These are phyloP conservation scores for Pseudogymnoascus sp. DNA, from an alignment of 2,329 filamentous ascomycete genomes.

Conservation along the genomic window DNA sequence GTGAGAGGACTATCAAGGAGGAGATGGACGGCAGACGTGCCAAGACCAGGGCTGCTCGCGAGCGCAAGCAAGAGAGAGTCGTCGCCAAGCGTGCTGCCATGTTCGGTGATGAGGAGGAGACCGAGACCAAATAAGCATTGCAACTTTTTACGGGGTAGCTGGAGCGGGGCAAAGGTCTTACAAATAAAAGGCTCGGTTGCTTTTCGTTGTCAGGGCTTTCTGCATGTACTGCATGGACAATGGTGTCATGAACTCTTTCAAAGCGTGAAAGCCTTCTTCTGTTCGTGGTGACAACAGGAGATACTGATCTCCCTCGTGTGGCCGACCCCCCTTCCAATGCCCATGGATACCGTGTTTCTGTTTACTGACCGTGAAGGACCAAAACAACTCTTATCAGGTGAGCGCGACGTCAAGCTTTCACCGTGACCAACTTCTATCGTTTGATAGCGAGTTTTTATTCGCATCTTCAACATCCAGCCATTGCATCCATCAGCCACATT, in stretches of 20 bases:
- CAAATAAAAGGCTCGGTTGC: slow-evolving; percentile 27
- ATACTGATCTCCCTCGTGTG: slow-evolving; percentile 3
- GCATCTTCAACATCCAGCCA: neutral
- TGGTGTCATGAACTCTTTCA: slow-evolving; percentile 25
- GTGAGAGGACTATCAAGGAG: slow-evolving; percentile 93
- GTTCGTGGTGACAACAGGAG: slow-evolving; percentile 5
- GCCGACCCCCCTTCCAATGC: neutral
- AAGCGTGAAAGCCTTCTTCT: slow-evolving; percentile 9
- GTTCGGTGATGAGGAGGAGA: slow-evolving; percentile 58
- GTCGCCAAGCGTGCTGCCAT: slow-evolving; percentile 84
- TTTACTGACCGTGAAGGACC: slow-evolving; percentile 3
- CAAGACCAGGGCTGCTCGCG: slow-evolving; percentile 99
- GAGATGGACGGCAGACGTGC: slow-evolving; percentile 99
- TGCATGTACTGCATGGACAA: slow-evolving; percentile 29
- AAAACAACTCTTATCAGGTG: neutral
- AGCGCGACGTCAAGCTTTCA: neutral
- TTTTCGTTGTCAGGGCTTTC: slow-evolving; percentile 27
- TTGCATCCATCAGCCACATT: neutral
- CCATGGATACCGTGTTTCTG: slow-evolving; percentile 1
- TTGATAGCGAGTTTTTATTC: neutral
- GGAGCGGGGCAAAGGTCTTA: slow-evolving; percentile 29
- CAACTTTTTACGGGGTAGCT: slow-evolving; percentile 14
- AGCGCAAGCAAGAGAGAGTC: slow-evolving; percentile 92
- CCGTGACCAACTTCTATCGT: neutral
- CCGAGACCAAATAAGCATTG: slow-evolving; percentile 29